phyloP scores from a whole-genome alignment of 75 land plant genomes.

The Cupressus sempervirens region DNA sequence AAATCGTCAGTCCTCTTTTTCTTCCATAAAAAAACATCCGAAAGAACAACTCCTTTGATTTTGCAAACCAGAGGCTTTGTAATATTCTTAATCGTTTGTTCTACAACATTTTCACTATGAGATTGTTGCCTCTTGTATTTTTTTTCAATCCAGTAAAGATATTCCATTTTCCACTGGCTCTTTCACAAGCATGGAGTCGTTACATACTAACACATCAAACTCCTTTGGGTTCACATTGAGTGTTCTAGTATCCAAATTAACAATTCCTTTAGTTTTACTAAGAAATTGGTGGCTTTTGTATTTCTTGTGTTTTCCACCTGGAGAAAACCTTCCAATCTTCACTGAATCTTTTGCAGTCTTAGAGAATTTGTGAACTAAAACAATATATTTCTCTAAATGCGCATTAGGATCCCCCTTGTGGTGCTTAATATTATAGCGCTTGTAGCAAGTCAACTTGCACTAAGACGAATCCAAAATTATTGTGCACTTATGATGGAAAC shows the following conservation, averaged over 20 bases:
- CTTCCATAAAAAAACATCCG: slow-evolving; percentile 53
- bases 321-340: background rate
- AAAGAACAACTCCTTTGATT: background rate
- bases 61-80: background rate
- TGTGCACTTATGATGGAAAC: background rate
- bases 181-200: background rate
- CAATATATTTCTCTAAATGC: background rate
- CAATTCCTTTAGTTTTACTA: background rate
- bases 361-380: background rate
- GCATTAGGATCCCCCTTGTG: background rate
- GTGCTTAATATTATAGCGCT: background rate
- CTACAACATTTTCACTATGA: background rate
- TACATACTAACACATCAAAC: background rate
- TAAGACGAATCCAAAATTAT: background rate
- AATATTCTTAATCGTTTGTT: background rate
- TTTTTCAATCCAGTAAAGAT: background rate
- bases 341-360: background rate
- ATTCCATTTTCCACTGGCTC: background rate
- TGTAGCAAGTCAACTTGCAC: background rate
- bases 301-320: background rate
- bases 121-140: background rate
- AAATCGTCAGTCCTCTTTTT: slow-evolving; percentile 35
- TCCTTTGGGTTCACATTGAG: too few species aligned
- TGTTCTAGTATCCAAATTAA: slow-evolving; percentile 14
- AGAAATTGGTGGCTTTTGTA: background rate